Evolutionary conservation across 1,139 yeast genomes (phyloP), one percentile per base, ranked within the genome.

Genomic region (Suhomyces guaymorum): DNA sequence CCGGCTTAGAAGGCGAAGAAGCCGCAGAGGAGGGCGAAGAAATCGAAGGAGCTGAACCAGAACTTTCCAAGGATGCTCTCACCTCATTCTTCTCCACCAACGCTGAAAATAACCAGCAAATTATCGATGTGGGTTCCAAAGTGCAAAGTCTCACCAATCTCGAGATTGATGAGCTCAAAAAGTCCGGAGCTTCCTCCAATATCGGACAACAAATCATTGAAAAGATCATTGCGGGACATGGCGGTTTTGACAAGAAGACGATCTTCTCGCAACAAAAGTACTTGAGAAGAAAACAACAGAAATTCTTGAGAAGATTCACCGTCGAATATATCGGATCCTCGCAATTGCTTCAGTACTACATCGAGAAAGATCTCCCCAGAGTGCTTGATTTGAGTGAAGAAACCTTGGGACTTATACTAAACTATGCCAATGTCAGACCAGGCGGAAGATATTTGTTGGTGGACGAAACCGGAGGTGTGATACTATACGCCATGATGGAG

Each of bases 181-280:
- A 73, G 44, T 70, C 79, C 21, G 82, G 83, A 1, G 78, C 75
- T 7, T 71, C 82, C 17, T 75, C 80, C 7, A 71, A 73, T 22
- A 71, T 78, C 15, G 95, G 96, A n/a, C 84, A 83, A 49, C 80
- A 78, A 35, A 82, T 94, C 46, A 89, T 92, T 38, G 84, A 85
- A 44, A 78, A 77, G 50, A 84, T 92, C 62, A 80, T 88, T 46
- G 82, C 81, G 38, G 80, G 90, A 11, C 97, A 94, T 61, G 84
- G 73, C 27, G 86, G 88, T 9, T 92, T 92, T 55, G 89, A 86
- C 49, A 83, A 87, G 55, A 92, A 92, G 61, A 92, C 98, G 4
- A 68, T 82, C 16, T 88, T 76, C 53, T 87, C 97, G 4, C 96
- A 92, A 57, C 96, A 87, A 49, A 92, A 92, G 61, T 92, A 92